Evolutionary conservation across 2,329 filamentous ascomycete genomes (phyloP), one percentile per base, ranked within the genome.

Genomic region (Fusarium torulosum): DNA sequence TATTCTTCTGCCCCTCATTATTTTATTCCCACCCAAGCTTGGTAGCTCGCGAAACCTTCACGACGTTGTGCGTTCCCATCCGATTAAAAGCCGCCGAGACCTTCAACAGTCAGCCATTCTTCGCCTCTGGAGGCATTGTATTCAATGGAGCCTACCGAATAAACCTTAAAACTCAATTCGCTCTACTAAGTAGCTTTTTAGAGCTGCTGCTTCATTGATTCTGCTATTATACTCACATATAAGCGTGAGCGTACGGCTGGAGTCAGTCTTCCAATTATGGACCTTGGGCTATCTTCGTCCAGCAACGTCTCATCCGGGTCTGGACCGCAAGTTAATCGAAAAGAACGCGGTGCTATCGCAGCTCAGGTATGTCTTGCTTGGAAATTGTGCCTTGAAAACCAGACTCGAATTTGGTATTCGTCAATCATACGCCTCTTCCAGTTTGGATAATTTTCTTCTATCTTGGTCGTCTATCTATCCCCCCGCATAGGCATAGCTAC

Each of bases 261-360:
- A 59, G 52, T 46, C 41, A 49, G 43, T 52, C 57, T 65, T 47
- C 51, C 59, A 69, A 72, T 47, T 64, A 74, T 74, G 71, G 72
- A 74, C 57, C 45, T 58, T 54, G 71, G 63, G 66, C 66, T 58
- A 67, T 62, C 72, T 20, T 62, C 72, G 61, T 74, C 67, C 45
- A 70, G 55, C 59, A 77, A 77, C 55, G 75, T 74, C 71, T 79
- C 77, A 60, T 73, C 75, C 55, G 76, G 75, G 49, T 73, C 78
- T 43, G 74, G 74, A 62, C 67, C 72, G 43, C 75, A 76, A 33
- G 66, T 71, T 35, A 76, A 73, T 63, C 74, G 77, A 58, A 80
- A 80, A 64, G 78, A 79, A 60, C 76, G 78, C 59, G 78, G 78
- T 60, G 75, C 77, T 23, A 80, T 80, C 71, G 78, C 78, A 63